phyloP scores from a whole-genome alignment of 2,329 filamentous ascomycete genomes.

The Hymenoscyphus repandus region DNA sequence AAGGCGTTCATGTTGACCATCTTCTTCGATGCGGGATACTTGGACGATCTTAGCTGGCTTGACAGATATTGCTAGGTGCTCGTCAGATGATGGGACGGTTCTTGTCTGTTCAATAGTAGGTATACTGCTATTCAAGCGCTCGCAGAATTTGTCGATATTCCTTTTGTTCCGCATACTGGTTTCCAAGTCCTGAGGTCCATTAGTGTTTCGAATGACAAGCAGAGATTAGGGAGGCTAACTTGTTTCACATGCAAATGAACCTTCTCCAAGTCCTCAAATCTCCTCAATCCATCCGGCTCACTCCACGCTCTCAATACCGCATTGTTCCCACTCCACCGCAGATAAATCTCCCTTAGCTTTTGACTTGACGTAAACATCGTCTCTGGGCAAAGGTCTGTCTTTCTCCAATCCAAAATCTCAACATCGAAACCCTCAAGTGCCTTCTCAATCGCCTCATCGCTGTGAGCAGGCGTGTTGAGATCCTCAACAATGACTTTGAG shows the following conservation, averaged over 20 bases:
- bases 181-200: too few relatives aligned
- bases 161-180: too few relatives aligned
- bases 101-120: too few relatives aligned
- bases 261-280: slow-evolving; percentile 21
- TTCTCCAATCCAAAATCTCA: slow-evolving; percentile 31
- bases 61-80: neutral
- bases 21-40: neutral
- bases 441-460: slow-evolving; percentile 29
- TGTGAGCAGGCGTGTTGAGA: slow-evolving; percentile 19
- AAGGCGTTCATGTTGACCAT: too few relatives aligned
- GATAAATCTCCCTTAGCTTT: slow-evolving; percentile 21
- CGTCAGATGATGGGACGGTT: too few relatives aligned
- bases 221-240: slow-evolving; percentile 9
- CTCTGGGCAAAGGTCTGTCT: slow-evolving; percentile 27
- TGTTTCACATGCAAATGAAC: slow-evolving; percentile 24
- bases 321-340: slow-evolving; percentile 33
- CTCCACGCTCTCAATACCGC: slow-evolving; percentile 32
- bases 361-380: slow-evolving; percentile 19
- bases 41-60: neutral
- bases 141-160: too few relatives aligned
- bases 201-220: neutral
- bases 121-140: too few relatives aligned
- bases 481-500: slow-evolving; percentile 30
- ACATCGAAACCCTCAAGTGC: slow-evolving; percentile 24
- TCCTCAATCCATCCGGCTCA: slow-evolving; percentile 24